phyloP scores from a whole-genome alignment of 768 basidiomycete species.

The Serendipita vermifera region DNA sequence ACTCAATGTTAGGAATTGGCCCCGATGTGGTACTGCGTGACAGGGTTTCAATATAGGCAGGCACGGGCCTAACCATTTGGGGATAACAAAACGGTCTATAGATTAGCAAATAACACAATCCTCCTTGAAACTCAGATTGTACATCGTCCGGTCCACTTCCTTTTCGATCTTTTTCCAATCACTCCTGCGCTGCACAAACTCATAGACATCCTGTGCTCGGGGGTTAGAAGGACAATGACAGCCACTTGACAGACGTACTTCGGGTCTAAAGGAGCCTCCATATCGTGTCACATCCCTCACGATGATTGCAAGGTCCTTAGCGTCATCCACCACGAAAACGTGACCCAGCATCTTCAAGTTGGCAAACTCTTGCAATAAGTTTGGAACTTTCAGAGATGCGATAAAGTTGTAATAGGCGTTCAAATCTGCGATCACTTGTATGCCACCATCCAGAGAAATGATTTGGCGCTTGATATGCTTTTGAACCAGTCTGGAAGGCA shows the following conservation, averaged over 20 bases:
- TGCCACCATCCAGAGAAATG: constrained; percentile 85
- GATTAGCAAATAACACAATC: constrained; percentile 55
- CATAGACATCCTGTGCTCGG: constrained; percentile 64
- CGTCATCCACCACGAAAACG: constrained; percentile 89
- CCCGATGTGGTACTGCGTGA: too few species aligned
- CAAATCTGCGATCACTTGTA: constrained; percentile 90
- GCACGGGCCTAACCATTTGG: too few species aligned
- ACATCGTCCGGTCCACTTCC: constrained; percentile 89
- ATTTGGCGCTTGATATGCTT: constrained; percentile 97
- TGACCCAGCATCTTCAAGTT: constrained; percentile 96
- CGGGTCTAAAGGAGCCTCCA: constrained; percentile 87
- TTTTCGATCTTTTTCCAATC: constrained; percentile 99
- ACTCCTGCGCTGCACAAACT: constrained; percentile 85
- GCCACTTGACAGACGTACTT: constrained; percentile 37
- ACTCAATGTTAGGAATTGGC: too few species aligned
- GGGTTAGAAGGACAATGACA: neutral
- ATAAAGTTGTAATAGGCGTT: constrained; percentile 90
- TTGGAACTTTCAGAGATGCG: constrained; percentile 66
- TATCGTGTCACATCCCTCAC: constrained; percentile 91
- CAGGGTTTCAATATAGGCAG: too few species aligned
- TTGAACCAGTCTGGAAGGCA: constrained; percentile 60
- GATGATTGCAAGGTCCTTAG: constrained; percentile 91
- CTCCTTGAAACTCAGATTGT: constrained; percentile 84
- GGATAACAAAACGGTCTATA: too few species aligned
- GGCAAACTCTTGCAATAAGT: constrained; percentile 80